Base-by-base conservation (phyloP, 176 grass and related monocot species). In the Oryza meridionalis region DNA sequence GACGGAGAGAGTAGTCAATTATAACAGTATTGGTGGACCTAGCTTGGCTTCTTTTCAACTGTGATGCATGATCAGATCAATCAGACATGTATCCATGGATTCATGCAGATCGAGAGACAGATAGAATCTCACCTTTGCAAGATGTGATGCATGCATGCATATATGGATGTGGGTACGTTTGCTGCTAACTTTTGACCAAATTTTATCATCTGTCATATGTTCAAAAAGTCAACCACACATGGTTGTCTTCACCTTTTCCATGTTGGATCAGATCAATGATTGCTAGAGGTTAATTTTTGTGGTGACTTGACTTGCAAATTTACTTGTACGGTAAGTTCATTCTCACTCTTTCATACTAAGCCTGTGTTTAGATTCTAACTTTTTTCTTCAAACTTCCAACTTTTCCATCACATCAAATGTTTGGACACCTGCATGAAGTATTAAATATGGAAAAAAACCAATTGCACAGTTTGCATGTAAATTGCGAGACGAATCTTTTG, bases 191-290 rank as follows among this genome's bases (percentile, higher is more conserved):
- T 82, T 70, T 77, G 15, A 67, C 37, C 25, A 3, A 31, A 3
- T 13, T 50, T n/a, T 13, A 29, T 11, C 78, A 29, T 9, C 16
- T 21, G 11, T 8, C 58, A 6, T 14, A 27, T 19, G 45, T 66
- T 64, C 21, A 62, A 26, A 78, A 5, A 65, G 84, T 90, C 88
- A 90, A 86, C 79, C 24, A 46, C 73, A 78, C 25, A 74, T 78
- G 67, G 33, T 2, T 82, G 58, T 61, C 73, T 47, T 51, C 31
- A 51, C 19, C 26, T 49, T 67, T 35, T 7, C 15, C 26, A 21
- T 42, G n/a, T 70, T 55, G 6, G 19, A 59, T 59, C 55, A 59
- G 19, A n/a, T 59, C 16, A 59, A 59, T 59, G 19, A 59, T 59
- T 59, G n/a, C n/a, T n/a, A 59, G 19, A 59, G 58, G 16, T 61